Base-by-base conservation (phyloP, 495 filamentous ascomycete genomes). In the Tuber borchii region DNA sequence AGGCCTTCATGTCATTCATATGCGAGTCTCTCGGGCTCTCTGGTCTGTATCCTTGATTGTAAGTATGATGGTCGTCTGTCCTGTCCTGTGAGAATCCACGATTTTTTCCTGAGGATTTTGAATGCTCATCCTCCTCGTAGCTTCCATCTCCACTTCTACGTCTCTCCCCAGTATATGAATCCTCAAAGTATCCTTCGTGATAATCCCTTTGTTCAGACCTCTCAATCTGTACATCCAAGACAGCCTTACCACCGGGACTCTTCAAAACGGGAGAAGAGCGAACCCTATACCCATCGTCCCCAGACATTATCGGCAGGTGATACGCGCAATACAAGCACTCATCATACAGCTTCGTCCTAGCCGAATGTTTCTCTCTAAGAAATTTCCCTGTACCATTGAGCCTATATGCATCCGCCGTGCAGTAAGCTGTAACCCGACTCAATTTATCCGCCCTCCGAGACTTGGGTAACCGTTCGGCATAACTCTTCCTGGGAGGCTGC, bases 291-390 rank as follows among this genome's bases (percentile, higher is more conserved):
- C 96, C 95, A 46, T 95, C 93, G 68, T 86, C 87, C 0, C 95
- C 96, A 10, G 92, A 91, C 71, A 98, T 85, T 71, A 99, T 83
- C 14, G 95, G 95, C 40, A 97, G 85, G 85, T 98, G 94, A 84
- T 98, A 99, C 44, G 95, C 95, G 8, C 90, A 92, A 81, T 99
- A 99, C 31, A 99, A 87, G 82, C 96, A 98, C 82, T 99, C 96
- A 84, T 98, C 96, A 84, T 99, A 99, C n/a, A 98, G 87, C 84
- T 99, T 99, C 61, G 94, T 97, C 85, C 92, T 89, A 0, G 93
- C 96, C n/a, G 91, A 91, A 87, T 99, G 95, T 82, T 89, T 89
- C 69, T 91, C 93, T 82, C 91, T 92, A 48, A 97, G 87, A 85
- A 99, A 99, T 69, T 92, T 88, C 31, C 93, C 93, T 61, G 93